Conservation (phyloP, 2,329 filamentous ascomycete species). For the Colletotrichum gloeosporioides region DNA sequence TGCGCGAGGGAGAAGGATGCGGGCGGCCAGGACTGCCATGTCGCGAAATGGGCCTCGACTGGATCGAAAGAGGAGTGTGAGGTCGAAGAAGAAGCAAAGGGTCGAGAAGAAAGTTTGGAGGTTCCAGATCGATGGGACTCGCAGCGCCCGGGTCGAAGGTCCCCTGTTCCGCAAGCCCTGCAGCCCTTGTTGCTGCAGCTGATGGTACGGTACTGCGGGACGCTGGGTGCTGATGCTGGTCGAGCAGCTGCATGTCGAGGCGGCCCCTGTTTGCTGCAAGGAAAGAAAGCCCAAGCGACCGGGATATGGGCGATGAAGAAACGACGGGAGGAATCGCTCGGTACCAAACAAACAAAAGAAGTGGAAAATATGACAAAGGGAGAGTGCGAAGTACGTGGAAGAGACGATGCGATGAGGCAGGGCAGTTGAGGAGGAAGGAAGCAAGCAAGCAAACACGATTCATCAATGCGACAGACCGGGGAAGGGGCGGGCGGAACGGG, state of each 20-base stretch:
- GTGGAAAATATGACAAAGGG: not conserved
- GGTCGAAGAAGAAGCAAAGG: not conserved
- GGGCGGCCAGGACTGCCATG: not conserved
- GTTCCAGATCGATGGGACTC: conserved; percentile 17
- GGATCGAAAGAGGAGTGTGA: not conserved
- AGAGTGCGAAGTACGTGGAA: not conserved
- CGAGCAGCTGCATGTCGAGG: not conserved
- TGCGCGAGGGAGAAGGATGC: not conserved
- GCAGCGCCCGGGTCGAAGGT: not conserved
- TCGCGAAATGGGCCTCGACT: not conserved
- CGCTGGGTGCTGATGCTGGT: not conserved
- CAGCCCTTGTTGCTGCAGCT: not conserved
- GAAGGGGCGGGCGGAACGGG: not conserved
- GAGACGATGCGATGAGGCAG: not conserved
- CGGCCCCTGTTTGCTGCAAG: not conserved
- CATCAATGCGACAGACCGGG: not conserved
- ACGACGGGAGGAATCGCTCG: not conserved
- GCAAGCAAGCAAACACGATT: not conserved
- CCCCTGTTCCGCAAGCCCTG: not conserved
- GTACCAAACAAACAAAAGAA: not conserved
- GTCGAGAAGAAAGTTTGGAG: not conserved
- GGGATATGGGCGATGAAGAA: not conserved
- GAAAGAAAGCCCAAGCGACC: not conserved
- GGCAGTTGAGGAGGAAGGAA: not conserved
- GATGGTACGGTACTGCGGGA: not conserved